phyloP scores from a whole-genome alignment of 2,329 filamentous ascomycete species.

The Xylaria digitata region DNA sequence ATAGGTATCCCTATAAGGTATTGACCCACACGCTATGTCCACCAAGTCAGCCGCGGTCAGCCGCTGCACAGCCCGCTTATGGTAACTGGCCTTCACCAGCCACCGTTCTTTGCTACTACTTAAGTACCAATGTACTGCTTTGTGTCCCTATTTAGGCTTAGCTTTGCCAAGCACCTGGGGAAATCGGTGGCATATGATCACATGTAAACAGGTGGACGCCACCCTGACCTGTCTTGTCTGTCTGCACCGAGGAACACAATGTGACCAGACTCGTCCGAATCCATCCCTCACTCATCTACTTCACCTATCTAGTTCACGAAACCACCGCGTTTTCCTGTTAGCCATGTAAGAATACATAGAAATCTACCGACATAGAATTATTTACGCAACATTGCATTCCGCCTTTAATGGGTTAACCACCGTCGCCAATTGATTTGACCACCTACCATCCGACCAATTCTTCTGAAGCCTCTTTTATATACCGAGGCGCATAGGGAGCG shows the following conservation, averaged over 20 bases:
- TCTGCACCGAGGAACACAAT: slow-evolving; percentile 45
- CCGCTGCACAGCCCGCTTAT: no score
- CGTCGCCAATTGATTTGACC: slow-evolving; percentile 19
- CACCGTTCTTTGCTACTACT: slow-evolving; percentile 13
- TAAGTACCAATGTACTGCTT: no score
- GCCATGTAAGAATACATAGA: slow-evolving; percentile 43
- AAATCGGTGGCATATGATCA: slow-evolving; percentile 36
- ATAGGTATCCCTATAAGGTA: no score
- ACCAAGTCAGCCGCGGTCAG: no score
- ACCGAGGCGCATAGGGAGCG: slow-evolving; percentile 38
- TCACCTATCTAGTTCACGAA: neutral
- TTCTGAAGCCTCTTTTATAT: neutral
- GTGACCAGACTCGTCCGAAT: slow-evolving; percentile 26
- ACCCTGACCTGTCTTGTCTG: slow-evolving; percentile 37
- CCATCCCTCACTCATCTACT: neutral
- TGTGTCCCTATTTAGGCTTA: neutral
- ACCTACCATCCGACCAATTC: neutral
- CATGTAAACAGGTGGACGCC: slow-evolving; percentile 47
- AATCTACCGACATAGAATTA: slow-evolving; percentile 23
- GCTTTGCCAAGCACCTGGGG: slow-evolving; percentile 25
- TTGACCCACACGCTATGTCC: no score
- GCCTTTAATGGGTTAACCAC: slow-evolving; percentile 39
- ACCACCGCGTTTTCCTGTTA: slow-evolving; percentile 15
- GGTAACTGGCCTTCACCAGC: slow-evolving; percentile 18
- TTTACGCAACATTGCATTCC: slow-evolving; percentile 14